phyloP scores from a whole-genome alignment of 129 eudicot species.

The Centrapalus pauciflorus region DNA sequence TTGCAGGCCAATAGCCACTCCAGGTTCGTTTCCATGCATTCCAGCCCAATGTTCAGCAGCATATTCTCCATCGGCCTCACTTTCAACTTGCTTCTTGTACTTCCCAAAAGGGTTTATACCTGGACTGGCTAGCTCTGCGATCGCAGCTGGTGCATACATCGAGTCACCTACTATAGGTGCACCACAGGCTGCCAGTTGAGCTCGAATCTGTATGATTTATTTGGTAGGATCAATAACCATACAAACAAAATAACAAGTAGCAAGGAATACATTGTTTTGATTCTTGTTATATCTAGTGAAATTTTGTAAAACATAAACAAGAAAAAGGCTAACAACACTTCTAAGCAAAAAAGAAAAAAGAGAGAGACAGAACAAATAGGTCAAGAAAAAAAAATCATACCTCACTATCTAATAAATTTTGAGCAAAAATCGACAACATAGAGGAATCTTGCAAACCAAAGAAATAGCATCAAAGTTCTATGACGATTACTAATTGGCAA shows the following conservation, averaged over 20 bases:
- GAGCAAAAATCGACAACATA: not conserved
- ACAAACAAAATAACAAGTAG: not conserved
- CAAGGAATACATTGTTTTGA: not conserved
- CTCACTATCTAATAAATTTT: not conserved
- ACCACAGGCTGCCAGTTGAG: conserved; percentile 87
- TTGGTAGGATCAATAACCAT: not conserved
- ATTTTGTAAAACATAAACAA: not conserved
- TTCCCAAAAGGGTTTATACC: conserved; percentile 66
- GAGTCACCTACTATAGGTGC: conserved; percentile 96
- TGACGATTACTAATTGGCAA: not conserved
- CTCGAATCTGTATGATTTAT: conserved; percentile 60
- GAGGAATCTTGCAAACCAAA: not conserved
- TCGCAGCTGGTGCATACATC: conserved; percentile 83
- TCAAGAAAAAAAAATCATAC: not conserved
- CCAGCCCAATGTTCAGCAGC: conserved; percentile 73
- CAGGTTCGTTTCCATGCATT: conserved; percentile 83
- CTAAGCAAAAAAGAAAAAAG: not conserved
- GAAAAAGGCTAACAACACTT: not conserved
- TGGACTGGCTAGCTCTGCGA: conserved; percentile 50
- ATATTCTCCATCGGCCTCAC: conserved; percentile 41
- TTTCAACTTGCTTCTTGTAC: conserved; percentile 33
- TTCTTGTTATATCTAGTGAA: not conserved
- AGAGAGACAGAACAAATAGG: not conserved
- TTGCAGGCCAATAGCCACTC: conserved; percentile 80
- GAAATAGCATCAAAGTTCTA: not conserved